phyloP scores from a whole-genome alignment of 495 filamentous ascomycete species.

The Penicillium nucicola region DNA sequence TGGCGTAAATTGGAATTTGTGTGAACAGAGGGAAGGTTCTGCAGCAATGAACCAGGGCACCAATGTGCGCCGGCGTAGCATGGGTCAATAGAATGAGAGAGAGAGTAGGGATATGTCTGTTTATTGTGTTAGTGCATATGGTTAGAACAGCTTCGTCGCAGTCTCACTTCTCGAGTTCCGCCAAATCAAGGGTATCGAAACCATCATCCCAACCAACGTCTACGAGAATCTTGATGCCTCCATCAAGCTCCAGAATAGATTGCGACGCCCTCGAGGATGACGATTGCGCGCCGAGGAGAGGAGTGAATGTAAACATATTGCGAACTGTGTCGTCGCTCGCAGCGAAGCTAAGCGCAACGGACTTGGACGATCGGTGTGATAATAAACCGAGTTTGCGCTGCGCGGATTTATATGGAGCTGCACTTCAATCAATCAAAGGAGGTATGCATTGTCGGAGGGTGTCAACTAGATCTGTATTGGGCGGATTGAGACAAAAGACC shows the following conservation, averaged over 20 bases:
- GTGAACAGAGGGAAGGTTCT: conserved; percentile 91
- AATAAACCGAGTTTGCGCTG: not conserved
- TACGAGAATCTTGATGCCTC: conserved; percentile 89
- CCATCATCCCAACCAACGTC: conserved; percentile 95
- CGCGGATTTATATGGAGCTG: too few relatives aligned
- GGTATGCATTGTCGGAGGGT: not conserved
- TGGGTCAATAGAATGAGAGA: conserved; percentile 95
- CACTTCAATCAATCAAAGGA: not conserved
- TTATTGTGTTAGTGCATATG: conserved; percentile 10
- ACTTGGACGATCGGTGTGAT: not conserved
- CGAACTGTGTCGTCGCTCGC: conserved; percentile 9
- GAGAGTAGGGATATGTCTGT: conserved; percentile 81
- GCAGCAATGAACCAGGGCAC: conserved; percentile 94
- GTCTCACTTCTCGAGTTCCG: conserved; percentile 81
- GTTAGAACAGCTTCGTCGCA: not conserved
- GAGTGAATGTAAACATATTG: conserved; percentile 92
- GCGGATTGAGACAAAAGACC: not conserved
- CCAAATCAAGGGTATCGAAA: conserved; percentile 77
- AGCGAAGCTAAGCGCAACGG: not conserved
- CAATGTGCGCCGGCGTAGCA: conserved; percentile 84
- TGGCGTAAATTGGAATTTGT: conserved; percentile 94
- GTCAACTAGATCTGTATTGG: not conserved
- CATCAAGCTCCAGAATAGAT: conserved; percentile 93
- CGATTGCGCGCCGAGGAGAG: conserved; percentile 86
- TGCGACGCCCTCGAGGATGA: conserved; percentile 77